Evolutionary conservation across 345 rosid species (phyloP).

Genomic region (Gossypium arboreum): DNA sequence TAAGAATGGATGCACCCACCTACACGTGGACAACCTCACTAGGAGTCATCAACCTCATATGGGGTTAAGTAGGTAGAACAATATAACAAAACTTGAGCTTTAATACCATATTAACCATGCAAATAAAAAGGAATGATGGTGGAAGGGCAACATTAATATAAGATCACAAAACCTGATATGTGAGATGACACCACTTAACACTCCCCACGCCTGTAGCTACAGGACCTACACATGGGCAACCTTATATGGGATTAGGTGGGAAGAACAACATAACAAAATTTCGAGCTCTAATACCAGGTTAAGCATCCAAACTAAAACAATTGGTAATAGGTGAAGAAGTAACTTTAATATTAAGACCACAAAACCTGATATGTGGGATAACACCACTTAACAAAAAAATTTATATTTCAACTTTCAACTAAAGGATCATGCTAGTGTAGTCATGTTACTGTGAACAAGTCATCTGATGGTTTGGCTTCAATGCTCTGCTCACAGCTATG

Average conservation of each 20-base stretch:
- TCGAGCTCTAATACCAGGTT: neutral
- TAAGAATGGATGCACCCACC: too few species aligned
- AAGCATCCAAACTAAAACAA: neutral
- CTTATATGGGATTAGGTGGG: too few species aligned
- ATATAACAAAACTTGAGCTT: neutral
- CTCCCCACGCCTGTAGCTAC: too few species aligned
- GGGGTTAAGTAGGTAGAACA: neutral
- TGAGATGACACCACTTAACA: neutral
- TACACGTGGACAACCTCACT: neutral
- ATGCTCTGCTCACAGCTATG: neutral
- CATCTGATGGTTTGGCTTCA: neutral
- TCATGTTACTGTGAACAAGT: too few species aligned
- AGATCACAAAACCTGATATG: neutral
- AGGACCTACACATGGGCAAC: too few species aligned
- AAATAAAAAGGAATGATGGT: neutral
- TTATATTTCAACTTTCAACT: neutral
- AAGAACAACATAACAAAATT: neutral
- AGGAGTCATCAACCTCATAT: neutral
- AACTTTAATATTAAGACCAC: neutral
- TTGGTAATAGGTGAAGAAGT: neutral
- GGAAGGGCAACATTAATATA: neutral
- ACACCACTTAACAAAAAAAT: neutral
- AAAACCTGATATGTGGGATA: neutral
- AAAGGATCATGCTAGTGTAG: neutral
- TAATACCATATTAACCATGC: neutral